Base-by-base conservation (phyloP, 441 rosid genomes). In the Adansonia rubrostipa region DNA sequence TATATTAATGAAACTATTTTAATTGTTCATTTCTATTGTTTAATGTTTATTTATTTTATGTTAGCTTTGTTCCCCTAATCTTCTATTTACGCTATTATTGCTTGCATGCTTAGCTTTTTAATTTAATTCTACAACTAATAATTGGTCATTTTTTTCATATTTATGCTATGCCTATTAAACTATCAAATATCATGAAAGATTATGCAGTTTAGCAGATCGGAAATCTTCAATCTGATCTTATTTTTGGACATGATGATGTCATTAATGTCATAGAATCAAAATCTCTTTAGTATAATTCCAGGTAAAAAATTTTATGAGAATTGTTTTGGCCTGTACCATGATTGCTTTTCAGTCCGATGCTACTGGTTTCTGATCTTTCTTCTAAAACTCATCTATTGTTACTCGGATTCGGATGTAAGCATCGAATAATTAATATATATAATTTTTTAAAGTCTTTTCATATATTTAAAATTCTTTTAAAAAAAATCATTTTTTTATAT, bases 301-400 rank as follows among this genome's bases (percentile, higher is more conserved):
- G 63, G 13, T 20, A 36, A 63, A 63, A 63, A 44, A 9, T 33
- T 9, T 28, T 33, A 2, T 14, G 17, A 63, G 33, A 63, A 28
- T 63, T 33, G 17, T 33, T 33, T 63, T 63, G 17, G 45, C 44
- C n/a, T 2, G 8, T 62, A 17, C n/a, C 66, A 61, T 24, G 24
- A 11, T 60, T 20, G 64, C 64, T 60, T 60, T 56, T 24, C 28
- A 56, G 7, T 72, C 61, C 9, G 66, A 60, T 67, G 45, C n/a
- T 72, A 22, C 53, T 57, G 28, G 15, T 73, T 53, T 58, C 60
- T 65, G 7, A 54, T 53, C n/a, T 45, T 44, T 4, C 42, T 77
- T 70, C 8, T 13, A 36, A 62, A 74, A 4, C 24, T 70, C 48
- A 28, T 70, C 17, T 70, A 24, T 77, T 44, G 45, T 36, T 36